Evolutionary conservation across 2,329 filamentous ascomycete species (phyloP), one percentile per base, ranked within the genome.

Genomic region (Aureobasidium musti): DNA sequence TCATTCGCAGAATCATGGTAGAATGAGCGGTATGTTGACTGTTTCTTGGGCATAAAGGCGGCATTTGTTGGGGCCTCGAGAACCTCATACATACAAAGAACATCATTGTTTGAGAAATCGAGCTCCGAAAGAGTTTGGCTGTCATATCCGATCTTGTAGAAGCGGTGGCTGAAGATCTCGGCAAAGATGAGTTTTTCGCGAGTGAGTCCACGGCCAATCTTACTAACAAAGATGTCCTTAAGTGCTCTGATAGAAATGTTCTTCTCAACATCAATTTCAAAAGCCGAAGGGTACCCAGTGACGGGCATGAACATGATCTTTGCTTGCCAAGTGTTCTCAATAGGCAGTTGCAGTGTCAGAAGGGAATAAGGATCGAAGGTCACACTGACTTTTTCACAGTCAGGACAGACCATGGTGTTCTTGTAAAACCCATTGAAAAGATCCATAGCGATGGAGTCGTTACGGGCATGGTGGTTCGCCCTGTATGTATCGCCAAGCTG

Each of bases 281-380:
- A 84, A 49, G 85, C 81, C 61, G 94, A 83, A 0, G 92, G 91
- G 2, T 81, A 79, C 65, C 90, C 87, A 67, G 89, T 87, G 1
- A 95, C 80, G 2, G 93, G 92, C 68, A 91, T 89, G 75, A 90
- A 97, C 65, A 86, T 89, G 71, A 98, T 81, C 1, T 84, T 83
- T 70, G 89, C 89, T 67, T 82, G 83, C 90, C 92, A 97, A 52
- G 91, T 84, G 70, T 89, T 92, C 76, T 95, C 90, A 65, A 97
- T 87, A 0, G 95, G 95, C 39, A 99, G 81, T 67, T 96, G 95
- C 28, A 99, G 81, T 0, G 95, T 97, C 67, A 99, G 80, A 70
- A 96, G 95, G 77, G 92, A 97, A 82, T 96, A 99, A 0, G 95
- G 95, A 76, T 99, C 95, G 74, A 99, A 99, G 0, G 95, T 98